A percentile compares a stretch with the other conserved stretches of the same genome.
Conservation (phyloP, 495 filamentous ascomycete species). For the Podospora didyma region DNA sequence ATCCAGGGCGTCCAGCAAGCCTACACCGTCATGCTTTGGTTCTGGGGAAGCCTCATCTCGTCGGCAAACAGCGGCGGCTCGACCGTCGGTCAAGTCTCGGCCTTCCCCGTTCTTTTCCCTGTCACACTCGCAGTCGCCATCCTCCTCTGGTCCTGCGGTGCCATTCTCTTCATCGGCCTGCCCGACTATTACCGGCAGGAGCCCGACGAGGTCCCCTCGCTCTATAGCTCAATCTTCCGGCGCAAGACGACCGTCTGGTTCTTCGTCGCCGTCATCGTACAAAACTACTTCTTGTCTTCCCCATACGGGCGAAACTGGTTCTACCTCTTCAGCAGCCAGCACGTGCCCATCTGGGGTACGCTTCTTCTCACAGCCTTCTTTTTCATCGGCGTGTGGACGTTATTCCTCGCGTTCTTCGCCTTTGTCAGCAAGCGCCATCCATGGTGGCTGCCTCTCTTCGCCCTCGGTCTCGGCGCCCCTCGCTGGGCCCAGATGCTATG, state of each 20-base stretch:
- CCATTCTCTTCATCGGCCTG: conserved; percentile 51
- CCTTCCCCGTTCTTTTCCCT: conserved; percentile 34
- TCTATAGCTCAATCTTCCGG: conserved; percentile 50
- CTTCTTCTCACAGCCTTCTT: conserved; percentile 50
- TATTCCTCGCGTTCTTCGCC: conserved; percentile 43
- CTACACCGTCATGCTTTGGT: conserved; percentile 58
- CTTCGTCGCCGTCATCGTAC: conserved; percentile 55
- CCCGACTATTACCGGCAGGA: conserved; percentile 63
- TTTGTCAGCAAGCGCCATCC: conserved; percentile 46
- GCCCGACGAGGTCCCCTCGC: conserved; percentile 61
- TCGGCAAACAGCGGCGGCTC: conserved; percentile 4
- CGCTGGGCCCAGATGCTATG: conserved; percentile 61
- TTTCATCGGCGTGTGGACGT: conserved; percentile 54
- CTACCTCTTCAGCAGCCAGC: conserved; percentile 49
- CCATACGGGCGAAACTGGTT: conserved; percentile 59
- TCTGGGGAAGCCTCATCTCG: conserved; percentile 50
- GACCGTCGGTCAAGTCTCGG: conserved; percentile 6
- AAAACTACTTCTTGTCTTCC: conserved; percentile 59
- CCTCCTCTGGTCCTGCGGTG: conserved; percentile 45
- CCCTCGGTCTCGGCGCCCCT: conserved; percentile 55
- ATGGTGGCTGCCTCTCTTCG: conserved; percentile 65
- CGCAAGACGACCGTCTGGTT: conserved; percentile 58
- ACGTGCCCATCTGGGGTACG: conserved; percentile 47
- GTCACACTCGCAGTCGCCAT: conserved; percentile 47
- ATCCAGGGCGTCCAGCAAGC: conserved; percentile 62